Conservation (phyloP, 805 yeast species). For the Nakazawaea pomicola region DNA sequence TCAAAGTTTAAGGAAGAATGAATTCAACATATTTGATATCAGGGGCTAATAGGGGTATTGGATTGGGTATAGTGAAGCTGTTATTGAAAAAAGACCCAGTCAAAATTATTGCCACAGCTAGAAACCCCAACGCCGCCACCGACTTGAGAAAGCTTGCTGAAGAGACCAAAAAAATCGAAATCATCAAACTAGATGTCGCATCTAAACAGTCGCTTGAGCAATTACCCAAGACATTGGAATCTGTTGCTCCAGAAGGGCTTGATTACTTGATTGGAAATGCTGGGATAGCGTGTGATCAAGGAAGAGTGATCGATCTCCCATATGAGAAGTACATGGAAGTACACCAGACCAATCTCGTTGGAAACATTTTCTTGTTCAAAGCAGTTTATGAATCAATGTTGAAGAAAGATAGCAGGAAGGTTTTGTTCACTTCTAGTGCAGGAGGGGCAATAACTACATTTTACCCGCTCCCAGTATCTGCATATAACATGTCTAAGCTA, state of each 20-base stretch:
- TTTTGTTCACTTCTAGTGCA: conserved; percentile 24
- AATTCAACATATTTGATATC: not conserved
- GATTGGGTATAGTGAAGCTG: conserved; percentile 27
- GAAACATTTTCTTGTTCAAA: conserved; percentile 1
- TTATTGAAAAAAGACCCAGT: conserved; percentile 19
- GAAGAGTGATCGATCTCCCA: conserved; percentile 13
- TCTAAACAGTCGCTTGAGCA: conserved; percentile 9
- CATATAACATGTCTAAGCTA: conserved; percentile 33
- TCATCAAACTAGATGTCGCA: conserved; percentile 10
- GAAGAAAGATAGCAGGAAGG: conserved; percentile 22
- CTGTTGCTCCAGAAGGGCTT: conserved; percentile 9
- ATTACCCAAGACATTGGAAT: conserved; percentile 2
- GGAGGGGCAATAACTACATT: conserved; percentile 24
- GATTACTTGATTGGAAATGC: conserved; percentile 11
- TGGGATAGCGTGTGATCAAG: not conserved
- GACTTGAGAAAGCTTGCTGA: not conserved
- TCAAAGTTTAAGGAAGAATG: not conserved
- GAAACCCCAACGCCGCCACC: conserved; percentile 1
- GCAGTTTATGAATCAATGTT: not conserved
- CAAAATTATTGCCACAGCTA: conserved; percentile 19
- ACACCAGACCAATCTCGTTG: not conserved
- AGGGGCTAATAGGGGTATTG: conserved; percentile 37
- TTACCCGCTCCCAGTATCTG: conserved; percentile 18
- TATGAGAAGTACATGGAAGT: conserved; percentile 35
- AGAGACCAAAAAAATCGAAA: conserved; percentile 1